Base-by-base conservation (phyloP, 1,139 yeast species). In the Sugiyamaella novakii region DNA sequence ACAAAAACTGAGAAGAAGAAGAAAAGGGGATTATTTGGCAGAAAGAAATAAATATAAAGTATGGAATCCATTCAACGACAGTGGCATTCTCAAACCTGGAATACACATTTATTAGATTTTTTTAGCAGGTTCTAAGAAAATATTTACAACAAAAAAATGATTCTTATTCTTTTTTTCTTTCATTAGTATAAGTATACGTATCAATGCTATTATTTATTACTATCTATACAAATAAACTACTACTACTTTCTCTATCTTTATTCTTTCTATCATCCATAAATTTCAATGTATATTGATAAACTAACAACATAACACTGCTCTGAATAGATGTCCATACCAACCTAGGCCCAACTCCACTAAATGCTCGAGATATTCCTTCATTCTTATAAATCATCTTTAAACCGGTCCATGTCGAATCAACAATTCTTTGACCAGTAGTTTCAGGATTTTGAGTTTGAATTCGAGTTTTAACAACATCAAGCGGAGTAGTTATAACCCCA, bases 311-410 rank as follows among this genome's bases (percentile, higher is more conserved):
- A 50, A 92, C 85, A 54, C 96, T 87, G 67, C 96, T 87, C 67
- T 92, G 98, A 12, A 91, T 76, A 56, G 96, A 88, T 0, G 98
- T 91, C 98, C 98, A 92, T 6, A 92, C 87, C 56, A 91, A 83
- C 54, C 98, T 75, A 0, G 98, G 98, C 0, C 97, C 97, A 8
- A 94, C 96, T 1, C 98, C 98, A 30, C 92, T 80, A 68, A 92
- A 91, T 42, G 88, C 74, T 0, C 96, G 96, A 1, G 78, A 57
- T 0, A 84, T 51, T 1, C 98, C 98, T 65, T 92, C 97, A 24
- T 76, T 73, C 51, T 70, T 76, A 63, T 84, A 86, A 4, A 92
- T 84, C 8, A 79, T 76, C n/a, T 67, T 64, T 47, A 92, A 70
- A 11, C 95, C 91, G 46, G 72, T 72, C 22, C 76, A 53, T 0